phyloP scores from a whole-genome alignment of 108 stramenopile genomes.

The Cyclotella kingstonii region DNA sequence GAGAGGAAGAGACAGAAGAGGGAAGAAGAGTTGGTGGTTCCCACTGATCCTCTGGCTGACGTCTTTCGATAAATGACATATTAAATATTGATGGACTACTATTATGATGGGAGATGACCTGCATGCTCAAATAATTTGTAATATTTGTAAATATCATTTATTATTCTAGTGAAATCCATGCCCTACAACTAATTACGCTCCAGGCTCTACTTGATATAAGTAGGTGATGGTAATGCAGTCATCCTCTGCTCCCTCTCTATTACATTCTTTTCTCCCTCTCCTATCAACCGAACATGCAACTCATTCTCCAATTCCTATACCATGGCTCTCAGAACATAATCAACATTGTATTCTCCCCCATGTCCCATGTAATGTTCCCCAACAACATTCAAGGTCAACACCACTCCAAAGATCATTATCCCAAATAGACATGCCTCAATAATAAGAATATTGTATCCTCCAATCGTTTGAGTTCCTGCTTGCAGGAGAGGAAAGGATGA shows the following conservation, averaged over 20 bases:
- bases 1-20: constrained; percentile 76
- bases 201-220: too few species aligned
- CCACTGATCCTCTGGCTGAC: too few species aligned
- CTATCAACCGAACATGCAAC: constrained; percentile 64
- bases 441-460: constrained; percentile 77
- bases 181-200: too few species aligned
- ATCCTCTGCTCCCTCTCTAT: not conserved
- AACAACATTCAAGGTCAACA: constrained; percentile 71
- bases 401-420: constrained; percentile 80
- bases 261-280: constrained; percentile 4
- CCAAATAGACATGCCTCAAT: constrained; percentile 82
- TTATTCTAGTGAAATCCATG: not conserved
- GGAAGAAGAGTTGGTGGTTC: too few species aligned
- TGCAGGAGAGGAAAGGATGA: constrained; percentile 80
- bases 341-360: constrained; percentile 89
- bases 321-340: constrained; percentile 73
- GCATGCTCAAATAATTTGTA: not conserved
- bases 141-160: not conserved
- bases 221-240: constrained; percentile 1
- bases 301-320: constrained; percentile 81
- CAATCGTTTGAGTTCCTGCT: constrained; percentile 81
- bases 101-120: not conserved
- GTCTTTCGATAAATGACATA: constrained; percentile 51
- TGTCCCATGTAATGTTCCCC: constrained; percentile 73
- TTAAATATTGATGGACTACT: not conserved